phyloP scores from a whole-genome alignment of 2,329 filamentous ascomycete species.

The Cadophora sp. region DNA sequence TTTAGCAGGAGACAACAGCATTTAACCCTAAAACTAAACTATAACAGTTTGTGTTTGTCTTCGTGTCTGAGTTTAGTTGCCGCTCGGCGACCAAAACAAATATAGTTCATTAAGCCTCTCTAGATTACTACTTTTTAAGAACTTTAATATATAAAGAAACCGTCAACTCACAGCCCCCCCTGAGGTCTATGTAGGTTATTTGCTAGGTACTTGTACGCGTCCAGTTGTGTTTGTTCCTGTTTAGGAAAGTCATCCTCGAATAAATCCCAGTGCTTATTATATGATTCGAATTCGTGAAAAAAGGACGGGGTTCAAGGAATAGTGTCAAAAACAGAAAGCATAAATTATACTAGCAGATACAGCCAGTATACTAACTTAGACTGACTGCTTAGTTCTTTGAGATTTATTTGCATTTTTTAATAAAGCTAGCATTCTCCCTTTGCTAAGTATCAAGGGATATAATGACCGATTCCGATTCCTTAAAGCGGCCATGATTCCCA shows the following conservation, averaged over 20 bases:
- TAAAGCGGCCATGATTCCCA: background rate
- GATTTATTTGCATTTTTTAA: background rate
- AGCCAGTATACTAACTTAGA: background rate
- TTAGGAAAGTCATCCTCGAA: conserved; percentile 14
- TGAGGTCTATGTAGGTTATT: background rate
- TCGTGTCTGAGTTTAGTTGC: too few relatives aligned
- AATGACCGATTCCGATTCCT: background rate
- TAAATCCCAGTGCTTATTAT: background rate
- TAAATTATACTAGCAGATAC: background rate
- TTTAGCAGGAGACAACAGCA: too few relatives aligned
- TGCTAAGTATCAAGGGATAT: background rate
- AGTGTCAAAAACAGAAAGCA: background rate
- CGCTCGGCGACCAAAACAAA: background rate
- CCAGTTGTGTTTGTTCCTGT: background rate
- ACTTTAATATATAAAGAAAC: background rate
- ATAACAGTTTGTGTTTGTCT: too few relatives aligned
- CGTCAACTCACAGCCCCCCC: background rate
- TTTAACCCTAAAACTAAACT: too few relatives aligned
- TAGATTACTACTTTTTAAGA: background rate
- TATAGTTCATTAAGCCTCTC: background rate
- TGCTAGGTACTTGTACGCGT: background rate
- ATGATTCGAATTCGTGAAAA: conserved; percentile 9
- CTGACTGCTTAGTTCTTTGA: background rate
- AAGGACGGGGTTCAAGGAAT: background rate
- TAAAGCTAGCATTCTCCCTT: background rate